These are phyloP conservation scores for Elsinoe batatas DNA, from an alignment of 2,329 filamentous ascomycete species.

Conservation along the genomic window DNA sequence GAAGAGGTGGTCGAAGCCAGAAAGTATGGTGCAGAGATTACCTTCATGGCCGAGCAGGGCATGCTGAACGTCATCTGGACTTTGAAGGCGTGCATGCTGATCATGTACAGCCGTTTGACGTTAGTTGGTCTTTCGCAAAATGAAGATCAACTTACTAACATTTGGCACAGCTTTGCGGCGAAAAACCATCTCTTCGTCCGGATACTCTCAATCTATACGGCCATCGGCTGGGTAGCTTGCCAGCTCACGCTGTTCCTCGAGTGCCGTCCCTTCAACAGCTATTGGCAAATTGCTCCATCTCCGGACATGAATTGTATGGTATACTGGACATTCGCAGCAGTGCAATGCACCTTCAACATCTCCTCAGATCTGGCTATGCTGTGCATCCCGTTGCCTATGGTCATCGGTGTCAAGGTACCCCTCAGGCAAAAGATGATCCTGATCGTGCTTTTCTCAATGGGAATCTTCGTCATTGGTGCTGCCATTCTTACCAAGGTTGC, in stretches of 20 bases:
- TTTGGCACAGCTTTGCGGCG: background rate
- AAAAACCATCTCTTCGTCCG: slow-evolving; percentile 39
- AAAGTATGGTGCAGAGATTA: slow-evolving; percentile 37
- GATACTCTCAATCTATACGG: slow-evolving; percentile 40
- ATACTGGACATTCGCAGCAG: slow-evolving; percentile 45
- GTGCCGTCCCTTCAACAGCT: slow-evolving; percentile 46
- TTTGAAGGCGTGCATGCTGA: slow-evolving; percentile 47
- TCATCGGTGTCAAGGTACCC: slow-evolving; percentile 42
- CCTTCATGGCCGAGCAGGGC: slow-evolving; percentile 37
- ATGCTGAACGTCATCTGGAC: slow-evolving; percentile 51
- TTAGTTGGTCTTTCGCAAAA: background rate
- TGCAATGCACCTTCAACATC: slow-evolving; percentile 52
- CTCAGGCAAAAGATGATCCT: slow-evolving; percentile 46
- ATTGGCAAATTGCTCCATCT: slow-evolving; percentile 34
- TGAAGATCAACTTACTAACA: background rate
- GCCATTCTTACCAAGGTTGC: slow-evolving; percentile 42
- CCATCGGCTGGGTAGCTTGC: slow-evolving; percentile 40
- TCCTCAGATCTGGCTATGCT: slow-evolving; percentile 52
- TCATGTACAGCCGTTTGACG: slow-evolving; percentile 44
- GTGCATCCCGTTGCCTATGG: slow-evolving; percentile 45
- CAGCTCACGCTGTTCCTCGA: slow-evolving; percentile 46
- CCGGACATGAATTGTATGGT: slow-evolving; percentile 20
- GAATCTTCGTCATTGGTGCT: slow-evolving; percentile 40
- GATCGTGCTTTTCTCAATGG: slow-evolving; percentile 40
- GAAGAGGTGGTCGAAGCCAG: slow-evolving; percentile 27